These are phyloP conservation scores for Polyplosphaeria fusca DNA, from an alignment of 495 filamentous ascomycete species.

Conservation along the genomic window DNA sequence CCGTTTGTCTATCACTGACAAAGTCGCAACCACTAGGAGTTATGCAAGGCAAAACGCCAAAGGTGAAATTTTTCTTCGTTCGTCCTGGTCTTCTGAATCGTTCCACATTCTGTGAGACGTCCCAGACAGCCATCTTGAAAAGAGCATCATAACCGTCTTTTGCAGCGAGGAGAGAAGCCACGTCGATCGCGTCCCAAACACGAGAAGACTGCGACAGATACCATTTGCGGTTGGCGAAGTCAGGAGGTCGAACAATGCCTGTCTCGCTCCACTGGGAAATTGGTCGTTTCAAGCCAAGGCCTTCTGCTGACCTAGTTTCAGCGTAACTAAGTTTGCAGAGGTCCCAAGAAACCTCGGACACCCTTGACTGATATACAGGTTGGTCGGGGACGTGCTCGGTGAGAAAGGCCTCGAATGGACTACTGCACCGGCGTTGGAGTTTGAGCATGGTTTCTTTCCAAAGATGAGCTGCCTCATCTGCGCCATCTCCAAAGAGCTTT, in stretches of 20 bases:
- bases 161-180: conserved; percentile 51
- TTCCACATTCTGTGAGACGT: conserved; percentile 76
- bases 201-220: conserved; percentile 51
- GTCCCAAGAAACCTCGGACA: conserved; percentile 52
- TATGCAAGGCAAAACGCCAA: conserved; percentile 65
- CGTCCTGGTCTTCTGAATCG: too few relatives aligned
- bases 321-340: conserved; percentile 54
- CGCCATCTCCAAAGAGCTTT: conserved; percentile 31
- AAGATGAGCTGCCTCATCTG: conserved; percentile 18
- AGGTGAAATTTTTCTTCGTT: conserved; percentile 40
- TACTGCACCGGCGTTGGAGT: conserved; percentile 59
- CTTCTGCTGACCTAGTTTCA: conserved; percentile 45
- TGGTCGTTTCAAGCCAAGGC: conserved; percentile 53
- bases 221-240: conserved; percentile 55
- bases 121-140: conserved; percentile 63
- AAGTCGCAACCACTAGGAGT: conserved; percentile 67
- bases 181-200: conserved; percentile 67
- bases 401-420: conserved; percentile 58
- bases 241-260: conserved; percentile 51
- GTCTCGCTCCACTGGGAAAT: conserved; percentile 57
- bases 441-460: conserved; percentile 45
- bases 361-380: conserved; percentile 52
- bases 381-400: conserved; percentile 48
- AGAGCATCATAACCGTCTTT: conserved; percentile 52
- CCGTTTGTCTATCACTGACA: conserved; percentile 59